phyloP scores from a whole-genome alignment of 495 filamentous ascomycete species.

The Xylaria acuta region DNA sequence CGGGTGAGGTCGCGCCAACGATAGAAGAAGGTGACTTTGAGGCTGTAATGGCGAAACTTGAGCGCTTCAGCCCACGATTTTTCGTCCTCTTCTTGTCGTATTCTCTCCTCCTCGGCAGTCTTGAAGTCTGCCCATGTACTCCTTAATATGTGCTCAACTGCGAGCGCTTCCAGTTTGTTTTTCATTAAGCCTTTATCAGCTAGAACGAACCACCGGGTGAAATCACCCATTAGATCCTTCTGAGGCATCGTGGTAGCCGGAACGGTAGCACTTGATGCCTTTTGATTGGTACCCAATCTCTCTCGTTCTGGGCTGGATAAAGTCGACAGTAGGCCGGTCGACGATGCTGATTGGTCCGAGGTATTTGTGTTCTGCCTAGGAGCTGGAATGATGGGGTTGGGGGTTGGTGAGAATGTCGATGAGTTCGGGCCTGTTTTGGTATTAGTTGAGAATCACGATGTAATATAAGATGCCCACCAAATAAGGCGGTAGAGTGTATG shows the following conservation, averaged over 20 bases:
- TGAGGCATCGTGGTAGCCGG: background rate
- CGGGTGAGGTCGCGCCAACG: slow-evolving; percentile 53
- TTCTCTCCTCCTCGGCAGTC: slow-evolving; percentile 44
- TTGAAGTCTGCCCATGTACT: slow-evolving; percentile 41
- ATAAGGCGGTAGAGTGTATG: background rate
- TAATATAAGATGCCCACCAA: background rate
- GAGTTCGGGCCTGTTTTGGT: background rate
- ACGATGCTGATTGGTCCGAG: background rate
- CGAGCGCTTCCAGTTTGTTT: slow-evolving; percentile 39
- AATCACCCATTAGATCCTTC: slow-evolving; percentile 45
- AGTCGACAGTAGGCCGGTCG: background rate
- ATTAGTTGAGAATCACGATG: background rate
- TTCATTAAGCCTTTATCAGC: slow-evolving; percentile 53
- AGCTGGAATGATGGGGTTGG: background rate
- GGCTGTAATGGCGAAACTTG: slow-evolving; percentile 46
- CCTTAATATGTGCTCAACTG: slow-evolving; percentile 46
- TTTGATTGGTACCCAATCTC: background rate
- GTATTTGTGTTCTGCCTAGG: background rate
- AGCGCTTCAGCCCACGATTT: slow-evolving; percentile 46
- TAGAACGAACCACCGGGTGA: slow-evolving; percentile 54
- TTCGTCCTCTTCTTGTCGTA: slow-evolving; percentile 49
- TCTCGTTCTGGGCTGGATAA: background rate
- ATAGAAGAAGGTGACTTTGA: slow-evolving; percentile 56
- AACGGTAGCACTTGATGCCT: background rate
- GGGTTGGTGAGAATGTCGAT: background rate